Base-by-base conservation (phyloP, 2,329 filamentous ascomycete species). In the Talaromyces sp. region DNA sequence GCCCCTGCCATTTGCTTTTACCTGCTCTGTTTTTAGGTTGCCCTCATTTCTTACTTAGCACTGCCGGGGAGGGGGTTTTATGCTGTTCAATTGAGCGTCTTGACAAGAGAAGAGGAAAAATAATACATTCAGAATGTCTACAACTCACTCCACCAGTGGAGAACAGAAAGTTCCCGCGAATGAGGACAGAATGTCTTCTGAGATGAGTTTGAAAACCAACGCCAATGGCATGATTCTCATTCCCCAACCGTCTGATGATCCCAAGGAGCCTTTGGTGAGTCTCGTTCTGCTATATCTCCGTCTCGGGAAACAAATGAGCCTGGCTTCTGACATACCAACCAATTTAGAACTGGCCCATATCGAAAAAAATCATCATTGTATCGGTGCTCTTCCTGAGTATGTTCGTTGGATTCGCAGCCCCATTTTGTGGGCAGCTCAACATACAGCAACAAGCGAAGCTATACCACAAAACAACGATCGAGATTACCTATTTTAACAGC, bases 401-500 rank as follows among this genome's bases (percentile, higher is more conserved):
- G 50, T 56, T 56, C 35, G 50, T 37, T 13, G 50, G 50, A 8
- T 56, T 56, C 50, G 50, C 50, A 35, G 50, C 50, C 35, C 50
- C 50, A 56, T 56, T 56, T 37, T 14, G n/a, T 19, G 50, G 50
- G n/a, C 50, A 56, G 50, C 50, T 56, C n/a, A 56, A 56, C 33
- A 33, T 56, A 16, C 16, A 27, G 24, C 50, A 56, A 56, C 50
- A 56, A 37, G 50, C 50, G 33, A 56, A 37, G 27, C 50, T 56
- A 56, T 56, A 56, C n/a, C 50, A 56, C 14, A 56, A 56, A 35
- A 35, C 50, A 56, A 56, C 50, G 9, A 56, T 35, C n/a, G 10
- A 56, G 50, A 56, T 56, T 37, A 56, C 50, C 8, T 56, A 56
- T 56, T 56, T 56, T 9, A 56, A 56, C 8, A 56, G 50, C 50